Evolutionary conservation across 148 eudicot genomes (phyloP), one percentile per base, ranked within the genome.

Genomic region (Nepenthes gracilis): DNA sequence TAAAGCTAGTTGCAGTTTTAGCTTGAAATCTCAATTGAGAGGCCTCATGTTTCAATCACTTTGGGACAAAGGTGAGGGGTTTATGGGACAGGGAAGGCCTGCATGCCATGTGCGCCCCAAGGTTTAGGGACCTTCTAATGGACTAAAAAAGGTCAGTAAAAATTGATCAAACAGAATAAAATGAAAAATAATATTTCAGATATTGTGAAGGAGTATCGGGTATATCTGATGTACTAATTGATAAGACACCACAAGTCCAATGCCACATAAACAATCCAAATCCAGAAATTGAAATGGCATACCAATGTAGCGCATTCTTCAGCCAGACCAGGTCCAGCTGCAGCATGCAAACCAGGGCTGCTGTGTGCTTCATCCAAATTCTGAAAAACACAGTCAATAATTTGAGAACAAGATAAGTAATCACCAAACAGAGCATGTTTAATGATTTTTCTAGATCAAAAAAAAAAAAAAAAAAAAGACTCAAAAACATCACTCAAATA

Each of bases 311-410:
- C 84, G 81, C 92, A 89, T 75, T 94, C 97, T 78, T 94, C 99
- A 58, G 97, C 95, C 60, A 94, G 85, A 65, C 82, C 99, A 73
- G 97, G 92, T 64, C 99, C 99, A 66, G 99, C 96, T 65, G 97
- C 95, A 76, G 80, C 92, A 81, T 89, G 92, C 79, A 94, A 76
- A 65, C 99, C 99, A 71, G 95, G 86, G 74, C 95, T 94, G 79
- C 97, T 89, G 78, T 94, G 86, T 36, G 86, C 92, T 80, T 94
- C 99, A 70, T 94, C 99, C 70, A 94, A 67, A 72, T 79, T 89
- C 99, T 93, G 85, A 50, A 66, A 59, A 70, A 59, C 71, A 64
- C 51, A 57, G 53, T 60, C 57, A 48, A 12, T 33, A 12, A 50
- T 11, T 15, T n/a, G 2, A 60, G 35, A 60, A 60, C n/a, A 61